Evolutionary conservation across 2,329 filamentous ascomycete genomes (phyloP).

Genomic region (Stenocarpella maydis): DNA sequence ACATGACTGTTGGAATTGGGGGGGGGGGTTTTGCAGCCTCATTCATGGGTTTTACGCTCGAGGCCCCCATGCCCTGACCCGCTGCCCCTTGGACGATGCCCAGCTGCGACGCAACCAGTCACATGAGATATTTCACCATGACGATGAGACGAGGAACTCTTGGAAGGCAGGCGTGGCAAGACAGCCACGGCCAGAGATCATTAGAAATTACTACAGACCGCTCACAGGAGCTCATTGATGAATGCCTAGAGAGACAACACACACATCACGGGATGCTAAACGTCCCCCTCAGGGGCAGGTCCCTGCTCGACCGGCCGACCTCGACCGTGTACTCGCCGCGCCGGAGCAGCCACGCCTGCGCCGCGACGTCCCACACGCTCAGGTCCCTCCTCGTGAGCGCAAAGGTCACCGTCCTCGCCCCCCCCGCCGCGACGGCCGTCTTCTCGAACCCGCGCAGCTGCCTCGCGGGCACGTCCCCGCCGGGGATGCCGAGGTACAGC

Average conservation of each 20-base stretch:
- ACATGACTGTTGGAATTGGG: not conserved
- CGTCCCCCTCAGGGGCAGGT: conserved; percentile 51
- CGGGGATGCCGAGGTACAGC: conserved; percentile 57
- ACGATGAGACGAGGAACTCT: not conserved
- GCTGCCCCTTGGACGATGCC: not conserved
- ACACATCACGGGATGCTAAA: conserved; percentile 18
- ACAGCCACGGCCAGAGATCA: not conserved
- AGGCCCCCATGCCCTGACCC: not conserved
- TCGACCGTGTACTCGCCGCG: conserved; percentile 53
- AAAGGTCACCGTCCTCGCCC: conserved; percentile 56
- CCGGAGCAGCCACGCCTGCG: conserved; percentile 67
- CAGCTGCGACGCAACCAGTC: not conserved
- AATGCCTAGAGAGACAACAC: too few relatives aligned
- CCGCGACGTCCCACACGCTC: conserved; percentile 69
- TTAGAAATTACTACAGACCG: not conserved
- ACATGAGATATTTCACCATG: not conserved
- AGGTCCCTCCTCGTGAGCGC: conserved; percentile 69
- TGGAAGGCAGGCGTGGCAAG: not conserved
- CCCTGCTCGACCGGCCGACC: conserved; percentile 58
- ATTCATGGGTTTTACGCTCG: not conserved
- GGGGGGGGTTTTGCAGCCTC: not conserved
- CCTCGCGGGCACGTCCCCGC: conserved; percentile 54
- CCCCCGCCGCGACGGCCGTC: conserved; percentile 55
- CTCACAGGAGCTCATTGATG: not conserved
- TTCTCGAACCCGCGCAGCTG: conserved; percentile 75